phyloP scores from a whole-genome alignment of 2,329 filamentous ascomycete species.

The Zymoseptoria passerinii region DNA sequence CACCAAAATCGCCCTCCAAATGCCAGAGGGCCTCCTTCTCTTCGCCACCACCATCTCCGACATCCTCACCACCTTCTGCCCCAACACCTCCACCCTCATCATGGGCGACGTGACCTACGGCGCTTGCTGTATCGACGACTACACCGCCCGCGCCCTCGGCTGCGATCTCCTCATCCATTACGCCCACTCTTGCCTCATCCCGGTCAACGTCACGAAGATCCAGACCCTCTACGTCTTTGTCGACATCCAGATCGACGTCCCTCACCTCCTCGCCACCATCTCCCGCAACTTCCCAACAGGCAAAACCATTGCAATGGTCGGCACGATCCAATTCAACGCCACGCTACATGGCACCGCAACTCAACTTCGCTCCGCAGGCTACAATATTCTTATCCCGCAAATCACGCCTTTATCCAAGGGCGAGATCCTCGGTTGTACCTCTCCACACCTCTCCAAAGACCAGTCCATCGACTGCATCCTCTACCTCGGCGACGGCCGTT shows the following conservation, averaged over 20 bases:
- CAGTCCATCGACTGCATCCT: constrained; percentile 65
- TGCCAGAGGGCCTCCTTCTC: constrained; percentile 87
- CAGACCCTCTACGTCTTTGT: constrained; percentile 98
- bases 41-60: constrained; percentile 98
- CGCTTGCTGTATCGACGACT: constrained; percentile 97
- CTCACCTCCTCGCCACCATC: constrained; percentile 76
- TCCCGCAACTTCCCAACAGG: constrained; percentile 78
- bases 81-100: constrained; percentile 83
- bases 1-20: constrained; percentile 84
- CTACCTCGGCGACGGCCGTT: constrained; percentile 85
- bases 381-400: constrained; percentile 78
- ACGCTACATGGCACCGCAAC: constrained; percentile 81
- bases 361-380: constrained; percentile 73
- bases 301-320: constrained; percentile 85
- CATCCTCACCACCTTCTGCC: constrained; percentile 89
- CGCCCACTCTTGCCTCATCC: constrained; percentile 91
- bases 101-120: constrained; percentile 99
- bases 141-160: constrained; percentile 84
- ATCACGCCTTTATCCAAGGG: constrained; percentile 88
- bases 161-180: constrained; percentile 96
- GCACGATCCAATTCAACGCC: constrained; percentile 97
- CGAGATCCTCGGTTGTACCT: constrained; percentile 96
- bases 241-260: constrained; percentile 89
- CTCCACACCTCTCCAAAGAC: constrained; percentile 57
- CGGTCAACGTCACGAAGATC: constrained; percentile 92